Evolutionary conservation across 2,329 filamentous ascomycete genomes (phyloP), one percentile per base, ranked within the genome.

Genomic region (Parafenestella ontariensis): DNA sequence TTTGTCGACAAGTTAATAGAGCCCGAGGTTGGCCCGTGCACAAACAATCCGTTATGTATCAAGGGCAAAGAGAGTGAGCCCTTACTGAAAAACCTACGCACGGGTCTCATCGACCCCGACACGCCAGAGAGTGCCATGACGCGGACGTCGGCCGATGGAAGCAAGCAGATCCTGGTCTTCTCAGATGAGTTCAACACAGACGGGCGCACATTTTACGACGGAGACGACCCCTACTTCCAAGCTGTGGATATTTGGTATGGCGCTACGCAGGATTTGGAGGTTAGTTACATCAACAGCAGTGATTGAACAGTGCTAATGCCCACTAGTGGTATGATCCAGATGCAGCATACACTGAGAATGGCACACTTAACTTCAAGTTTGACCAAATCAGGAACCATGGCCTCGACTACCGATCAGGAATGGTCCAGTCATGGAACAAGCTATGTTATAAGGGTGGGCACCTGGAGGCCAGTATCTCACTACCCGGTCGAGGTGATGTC

Each of bases 371-470:
- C 66, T 76, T 91, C 46, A 81, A 81, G 41, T 89, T 91, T 62
- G 87, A 89, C 66, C 79, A 82, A 6, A 89, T 87, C 68, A 74
- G 83, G 58, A 90, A 84, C 58, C 87, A 90, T 69, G 82, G 82
- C 43, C 76, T 89, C 20, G 81, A 88, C 55, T 90, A 87, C 67
- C 82, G 88, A 46, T 90, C 87, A 5, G 87, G 87, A n/a, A 90
- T 90, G 88, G 62, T 90, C 8, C 87, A 90, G 66, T 89, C 85
- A 10, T 90, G 88, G 88, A 90, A 90, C 71, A 85, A 89, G 69
- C 70, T 90, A 49, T 89, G 88, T 73, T 90, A 90, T 77, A 89
- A 88, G 56, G 87, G 87, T 28, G 88, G 88, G 3, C 83, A 87
- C 43, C 69, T 91, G 13, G 88, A 91, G 75, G 87, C 87, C 18